These are phyloP conservation scores for Sclerotiophoma versabilis DNA, from an alignment of 2,329 filamentous ascomycete genomes.

Conservation along the genomic window DNA sequence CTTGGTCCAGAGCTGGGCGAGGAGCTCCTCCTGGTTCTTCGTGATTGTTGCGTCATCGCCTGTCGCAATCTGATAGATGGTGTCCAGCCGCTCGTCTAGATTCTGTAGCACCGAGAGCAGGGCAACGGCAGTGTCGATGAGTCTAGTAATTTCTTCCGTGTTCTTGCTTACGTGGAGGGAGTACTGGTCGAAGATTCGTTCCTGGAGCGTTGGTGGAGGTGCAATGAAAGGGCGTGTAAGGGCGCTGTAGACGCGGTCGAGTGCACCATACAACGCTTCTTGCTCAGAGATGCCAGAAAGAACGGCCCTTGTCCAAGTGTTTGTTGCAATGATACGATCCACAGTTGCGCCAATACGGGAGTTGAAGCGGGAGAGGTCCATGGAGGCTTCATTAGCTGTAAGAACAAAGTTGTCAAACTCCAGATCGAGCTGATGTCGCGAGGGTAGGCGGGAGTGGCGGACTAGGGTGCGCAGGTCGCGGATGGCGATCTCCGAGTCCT, in stretches of 20 bases:
- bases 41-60: constrained; percentile 68
- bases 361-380: constrained; percentile 77
- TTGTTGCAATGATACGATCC: constrained; percentile 76
- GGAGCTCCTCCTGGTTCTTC: constrained; percentile 68
- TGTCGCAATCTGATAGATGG: constrained; percentile 73
- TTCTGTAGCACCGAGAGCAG: constrained; percentile 70
- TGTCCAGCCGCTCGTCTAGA: constrained; percentile 72
- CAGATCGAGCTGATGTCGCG: constrained; percentile 72
- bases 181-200: constrained; percentile 75
- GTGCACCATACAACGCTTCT: constrained; percentile 48
- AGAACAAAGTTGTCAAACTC: constrained; percentile 81
- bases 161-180: constrained; percentile 74
- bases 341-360: constrained; percentile 75
- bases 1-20: constrained; percentile 75
- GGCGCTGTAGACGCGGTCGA: constrained; percentile 55
- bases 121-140: constrained; percentile 75
- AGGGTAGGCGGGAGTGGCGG: constrained; percentile 71
- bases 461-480: constrained; percentile 77
- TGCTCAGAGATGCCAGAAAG: constrained; percentile 66
- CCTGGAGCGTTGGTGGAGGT: constrained; percentile 31
- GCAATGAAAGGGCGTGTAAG: constrained; percentile 65
- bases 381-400: constrained; percentile 68
- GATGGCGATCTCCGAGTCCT: constrained; percentile 75
- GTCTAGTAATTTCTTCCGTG: constrained; percentile 70
- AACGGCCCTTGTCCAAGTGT: constrained; percentile 75